phyloP scores from a whole-genome alignment of 768 basidiomycete genomes.

The Lactarius trivialis region DNA sequence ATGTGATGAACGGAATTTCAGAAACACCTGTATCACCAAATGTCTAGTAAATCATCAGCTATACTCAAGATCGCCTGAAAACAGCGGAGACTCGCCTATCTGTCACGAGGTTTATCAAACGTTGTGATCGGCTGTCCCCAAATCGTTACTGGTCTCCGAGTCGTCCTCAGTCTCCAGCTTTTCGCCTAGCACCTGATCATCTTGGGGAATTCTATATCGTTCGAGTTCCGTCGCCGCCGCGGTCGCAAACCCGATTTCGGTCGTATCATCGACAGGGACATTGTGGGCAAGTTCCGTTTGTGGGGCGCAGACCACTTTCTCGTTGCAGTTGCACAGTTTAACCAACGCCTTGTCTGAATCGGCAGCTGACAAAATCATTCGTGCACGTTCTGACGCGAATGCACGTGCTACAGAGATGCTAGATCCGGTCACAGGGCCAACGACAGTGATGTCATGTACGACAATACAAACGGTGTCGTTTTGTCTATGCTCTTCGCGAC shows the following conservation, averaged over 20 bases:
- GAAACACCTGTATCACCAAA: background rate
- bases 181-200: slow-evolving; percentile 22
- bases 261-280: slow-evolving; percentile 36
- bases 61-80: background rate
- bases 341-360: slow-evolving; percentile 40
- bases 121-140: background rate
- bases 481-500: slow-evolving; percentile 37
- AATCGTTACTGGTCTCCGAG: background rate
- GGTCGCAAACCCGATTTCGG: slow-evolving; percentile 44
- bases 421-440: slow-evolving; percentile 53
- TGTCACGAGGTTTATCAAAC: background rate
- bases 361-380: slow-evolving; percentile 44
- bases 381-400: slow-evolving; percentile 57
- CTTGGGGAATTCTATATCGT: slow-evolving; percentile 10
- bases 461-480: slow-evolving; percentile 51
- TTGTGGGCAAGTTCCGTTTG: background rate
- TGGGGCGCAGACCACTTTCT: slow-evolving; percentile 18
- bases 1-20: background rate
- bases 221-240: slow-evolving; percentile 32
- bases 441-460: slow-evolving; percentile 51
- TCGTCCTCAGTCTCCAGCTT: slow-evolving; percentile 1
- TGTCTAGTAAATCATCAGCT: background rate
- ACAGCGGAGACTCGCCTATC: background rate
- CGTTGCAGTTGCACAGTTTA: slow-evolving; percentile 38
- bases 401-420: slow-evolving; percentile 61